Base-by-base conservation (phyloP, 306 rosid genomes). In the Senna siamea region DNA sequence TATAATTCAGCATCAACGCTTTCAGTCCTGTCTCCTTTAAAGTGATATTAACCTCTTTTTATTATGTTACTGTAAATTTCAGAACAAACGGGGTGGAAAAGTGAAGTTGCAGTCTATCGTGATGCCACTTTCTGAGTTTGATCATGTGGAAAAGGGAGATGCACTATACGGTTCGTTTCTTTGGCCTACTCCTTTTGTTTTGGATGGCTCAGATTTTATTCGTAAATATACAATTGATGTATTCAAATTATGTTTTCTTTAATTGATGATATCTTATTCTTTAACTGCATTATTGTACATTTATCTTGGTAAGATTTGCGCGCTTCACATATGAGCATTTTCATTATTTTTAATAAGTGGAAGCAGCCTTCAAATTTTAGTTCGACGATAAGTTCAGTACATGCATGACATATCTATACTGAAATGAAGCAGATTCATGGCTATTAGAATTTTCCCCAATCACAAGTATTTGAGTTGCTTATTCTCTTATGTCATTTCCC, bases 81-180 rank as follows among this genome's bases (percentile, higher is more conserved):
- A 95, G 98, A 95, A 95, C 75, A 87, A 84, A 74, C 86, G 98
- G 12, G 99, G 98, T 82, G 99, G 99, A 44, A 89, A 78, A 79
- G 99, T 95, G 74, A 87, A 71, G 67, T 69, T 95, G 85, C 97
- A 90, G 69, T 71, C 87, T 14, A 86, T 95, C 51, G 66, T 90
- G 85, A 80, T 83, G 91, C 92, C 88, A n/a, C 84, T 80, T 30
- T 85, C 86, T 56, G 95, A 89, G 76, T 89, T 68, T 76, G 95
- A 89, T 54, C 86, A 85, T 66, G 86, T 44, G 23, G 85, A 85
- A 37, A 89, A 87, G 77, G 95, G 95, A 69, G 97, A 93, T 76
- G 98, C 96, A 4, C 67, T 91, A 28, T 61, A 84, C 44, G 94
- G 98, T 91, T 69, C 30, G 83, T 55, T 38, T 75, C 57, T 63